Evolutionary conservation across 176 grass and related monocot genomes (phyloP), one percentile per base, ranked within the genome.

Genomic region (Bolboschoenus planiculmis): DNA sequence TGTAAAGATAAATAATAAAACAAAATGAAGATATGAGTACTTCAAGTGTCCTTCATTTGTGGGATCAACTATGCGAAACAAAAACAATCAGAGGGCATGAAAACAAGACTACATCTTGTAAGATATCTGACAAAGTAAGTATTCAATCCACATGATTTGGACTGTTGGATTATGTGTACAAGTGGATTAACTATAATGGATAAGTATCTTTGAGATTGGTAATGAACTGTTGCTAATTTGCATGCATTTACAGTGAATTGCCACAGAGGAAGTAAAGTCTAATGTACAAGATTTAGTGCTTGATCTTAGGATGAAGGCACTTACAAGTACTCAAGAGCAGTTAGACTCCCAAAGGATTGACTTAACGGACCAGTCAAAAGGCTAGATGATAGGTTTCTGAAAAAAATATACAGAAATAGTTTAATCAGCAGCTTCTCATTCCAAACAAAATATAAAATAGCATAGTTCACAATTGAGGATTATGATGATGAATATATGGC

Each of bases 351-450:
- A 74, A 91, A 81, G n/a, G 35, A 65, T 37, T 14, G 11, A 8
- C 44, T 23, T 35, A 91, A 67, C 24, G 67, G 3, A 42, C 90
- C 84, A 27, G 14, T 84, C 56, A 91, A 81, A 8, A 53, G 73
- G 79, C 14, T 55, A 3, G 63, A 84, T 0, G 90, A 84, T 36
- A 86, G 80, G 39, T 91, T 88, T 81, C 90, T 91, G 87, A 74
- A 83, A 77, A 81, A 72, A 61, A 20, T 35, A 53, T 58, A 56
- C 2, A 34, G 51, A n/a, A 62, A 54, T 13, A 40, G 51, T 36
- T 15, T 1, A 6, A 30, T 47, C 3, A 16, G 20, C 13, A 55
- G 31, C 21, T 61, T 24, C 14, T n/a, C 1, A 44, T 11, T 27
- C 30, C 9, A 34, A 40, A 8, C 24, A 72, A 68, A 42, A 21